Conservation (phyloP, 148 eudicot species). For the Arbutus unedo region DNA sequence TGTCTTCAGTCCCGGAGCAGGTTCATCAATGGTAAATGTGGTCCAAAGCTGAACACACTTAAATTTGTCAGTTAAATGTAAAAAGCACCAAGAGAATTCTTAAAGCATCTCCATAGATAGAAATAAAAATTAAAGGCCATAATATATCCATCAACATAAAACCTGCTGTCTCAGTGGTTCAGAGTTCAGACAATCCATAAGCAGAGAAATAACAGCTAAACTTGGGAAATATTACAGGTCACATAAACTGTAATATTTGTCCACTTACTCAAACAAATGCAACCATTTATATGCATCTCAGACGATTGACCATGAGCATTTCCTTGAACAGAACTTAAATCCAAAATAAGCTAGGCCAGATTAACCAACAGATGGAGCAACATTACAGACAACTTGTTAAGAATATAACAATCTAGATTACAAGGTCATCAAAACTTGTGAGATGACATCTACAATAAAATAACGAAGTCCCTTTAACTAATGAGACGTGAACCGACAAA, state of each 20-base stretch:
- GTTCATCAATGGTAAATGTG: constrained; percentile 82
- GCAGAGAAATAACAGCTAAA: not conserved
- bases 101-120: not conserved
- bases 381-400: too few species aligned
- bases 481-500: too few species aligned
- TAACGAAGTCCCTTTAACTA: too few species aligned
- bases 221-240: not conserved
- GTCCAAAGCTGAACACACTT: constrained; percentile 46
- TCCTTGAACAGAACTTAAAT: not conserved
- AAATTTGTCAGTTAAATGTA: not conserved
- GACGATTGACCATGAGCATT: not conserved
- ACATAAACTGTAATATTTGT: not conserved
- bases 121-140: not conserved
- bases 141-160: not conserved
- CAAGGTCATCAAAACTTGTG: too few species aligned
- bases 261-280: not conserved
- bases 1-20: constrained; percentile 92
- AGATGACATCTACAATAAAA: too few species aligned
- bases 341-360: not conserved
- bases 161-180: not conserved
- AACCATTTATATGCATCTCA: not conserved
- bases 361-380: not conserved
- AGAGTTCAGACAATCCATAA: not conserved
- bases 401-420: too few species aligned
- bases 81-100: not conserved